These are phyloP conservation scores for Talaromyces pinophilus DNA, from an alignment of 2,329 filamentous ascomycete species.

Conservation along the genomic window DNA sequence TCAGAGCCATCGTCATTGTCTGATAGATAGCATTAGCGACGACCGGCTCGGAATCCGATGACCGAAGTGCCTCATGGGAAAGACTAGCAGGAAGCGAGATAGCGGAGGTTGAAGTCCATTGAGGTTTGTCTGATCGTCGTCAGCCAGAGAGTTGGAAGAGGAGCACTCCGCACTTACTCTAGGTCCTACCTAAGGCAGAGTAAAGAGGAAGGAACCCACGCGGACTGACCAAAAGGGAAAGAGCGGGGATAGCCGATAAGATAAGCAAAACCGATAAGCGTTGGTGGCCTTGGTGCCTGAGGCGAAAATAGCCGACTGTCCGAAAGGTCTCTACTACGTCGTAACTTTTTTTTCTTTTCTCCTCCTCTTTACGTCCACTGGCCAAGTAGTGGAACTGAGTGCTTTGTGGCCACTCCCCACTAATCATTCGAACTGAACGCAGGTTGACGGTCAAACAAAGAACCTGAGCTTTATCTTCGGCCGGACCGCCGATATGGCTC, in stretches of 20 bases:
- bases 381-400: background rate
- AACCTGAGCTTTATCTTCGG: background rate
- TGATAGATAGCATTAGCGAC: background rate
- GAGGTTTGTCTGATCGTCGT: background rate
- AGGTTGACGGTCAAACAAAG: background rate
- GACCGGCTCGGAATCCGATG: background rate
- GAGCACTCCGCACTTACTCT: background rate
- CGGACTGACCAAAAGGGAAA: background rate
- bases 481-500: background rate
- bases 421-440: background rate
- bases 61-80: background rate
- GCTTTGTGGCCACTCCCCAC: background rate
- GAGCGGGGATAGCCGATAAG: background rate
- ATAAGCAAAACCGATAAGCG: background rate
- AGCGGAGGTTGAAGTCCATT: background rate
- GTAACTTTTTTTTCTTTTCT: background rate
- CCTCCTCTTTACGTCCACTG: background rate
- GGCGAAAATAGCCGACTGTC: background rate
- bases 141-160: background rate
- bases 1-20: background rate
- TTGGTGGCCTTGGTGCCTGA: background rate
- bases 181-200: background rate
- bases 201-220: background rate
- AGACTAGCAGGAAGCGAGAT: background rate
- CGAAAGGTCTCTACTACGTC: background rate